phyloP scores from a whole-genome alignment of 2,329 filamentous ascomycete genomes.

The Xylariaceae sp. region DNA sequence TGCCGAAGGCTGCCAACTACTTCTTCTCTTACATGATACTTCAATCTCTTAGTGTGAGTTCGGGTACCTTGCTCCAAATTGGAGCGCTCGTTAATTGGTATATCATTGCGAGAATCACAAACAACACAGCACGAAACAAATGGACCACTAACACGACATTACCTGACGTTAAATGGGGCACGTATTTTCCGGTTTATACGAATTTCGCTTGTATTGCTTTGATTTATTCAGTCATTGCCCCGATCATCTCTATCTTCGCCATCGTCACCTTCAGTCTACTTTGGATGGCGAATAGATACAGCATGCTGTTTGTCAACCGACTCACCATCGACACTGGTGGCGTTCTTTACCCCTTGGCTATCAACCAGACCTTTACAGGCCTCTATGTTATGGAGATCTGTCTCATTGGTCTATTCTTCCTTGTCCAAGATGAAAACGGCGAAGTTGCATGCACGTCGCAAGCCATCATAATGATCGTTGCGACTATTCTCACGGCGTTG shows the following conservation, averaged over 20 bases:
- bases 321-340: constrained; percentile 91
- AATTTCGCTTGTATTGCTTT: constrained; percentile 93
- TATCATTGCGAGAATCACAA: constrained; percentile 75
- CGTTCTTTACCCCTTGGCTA: constrained; percentile 84
- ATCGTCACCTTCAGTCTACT: constrained; percentile 88
- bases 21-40: constrained; percentile 99
- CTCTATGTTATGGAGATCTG: constrained; percentile 94
- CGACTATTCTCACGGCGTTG: constrained; percentile 68
- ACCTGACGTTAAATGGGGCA: constrained; percentile 82
- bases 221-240: constrained; percentile 86
- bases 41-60: constrained; percentile 87
- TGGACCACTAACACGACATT: constrained; percentile 83
- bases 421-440: constrained; percentile 62
- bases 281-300: constrained; percentile 96
- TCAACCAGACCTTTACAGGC: constrained; percentile 94
- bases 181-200: constrained; percentile 94
- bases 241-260: constrained; percentile 89
- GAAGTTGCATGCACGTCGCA: constrained; percentile 69
- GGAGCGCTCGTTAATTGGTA: constrained; percentile 81
- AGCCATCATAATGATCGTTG: constrained; percentile 81
- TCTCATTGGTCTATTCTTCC: constrained; percentile 86
- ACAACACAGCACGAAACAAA: constrained; percentile 80
- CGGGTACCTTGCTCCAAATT: constrained; percentile 83
- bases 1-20: constrained; percentile 90
- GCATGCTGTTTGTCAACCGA: constrained; percentile 91